Evolutionary conservation across 805 yeast species (phyloP), one percentile per base, ranked within the genome.

Genomic region (Kodamaea kakaduensis): DNA sequence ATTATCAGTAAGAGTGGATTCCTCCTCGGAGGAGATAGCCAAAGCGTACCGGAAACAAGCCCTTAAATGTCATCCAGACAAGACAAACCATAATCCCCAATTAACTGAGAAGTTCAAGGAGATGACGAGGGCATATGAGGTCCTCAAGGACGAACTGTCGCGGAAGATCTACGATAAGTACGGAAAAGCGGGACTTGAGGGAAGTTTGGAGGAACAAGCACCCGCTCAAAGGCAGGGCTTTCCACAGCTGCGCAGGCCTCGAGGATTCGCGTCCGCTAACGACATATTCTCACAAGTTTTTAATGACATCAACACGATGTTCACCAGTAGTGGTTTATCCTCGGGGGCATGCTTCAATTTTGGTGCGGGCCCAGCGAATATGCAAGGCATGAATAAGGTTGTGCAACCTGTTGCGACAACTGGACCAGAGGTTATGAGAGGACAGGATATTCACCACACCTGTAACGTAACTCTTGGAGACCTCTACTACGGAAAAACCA

Each of bases 111-210:
- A 58, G 41, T 84, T 82, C 59, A 78, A 78, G 57, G 75, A 71
- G 35, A 67, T 82, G 25, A 75, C 81, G 2, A 67, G 70, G 31
- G 89, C 90, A 0, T 84, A 84, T 53, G 82, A 81, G 43, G 63
- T 76, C 5, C 59, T 84, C 21, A 61, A 68, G 23, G 77, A 80
- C 50, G 52, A 56, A 1, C 53, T 55, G 3, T 61, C 65, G 36
- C 59, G 83, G 26, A 40, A 49, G 5, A 50, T 71, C 7, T 81
- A 80, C 50, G 85, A 81, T 43, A 51, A 44, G 12, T 73, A 65
- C 44, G 83, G 83, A 6, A 63, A 62, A 33, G 59, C 56, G 0
- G 77, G 74, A 3, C 37, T 67, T 7, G 64, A 64, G 34, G 68
- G 68, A 0, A 34, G 29, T 40, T 22, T 36, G 36, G 19, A 38